phyloP scores from a whole-genome alignment of 805 yeast genomes.

The Pichia nakasei region DNA sequence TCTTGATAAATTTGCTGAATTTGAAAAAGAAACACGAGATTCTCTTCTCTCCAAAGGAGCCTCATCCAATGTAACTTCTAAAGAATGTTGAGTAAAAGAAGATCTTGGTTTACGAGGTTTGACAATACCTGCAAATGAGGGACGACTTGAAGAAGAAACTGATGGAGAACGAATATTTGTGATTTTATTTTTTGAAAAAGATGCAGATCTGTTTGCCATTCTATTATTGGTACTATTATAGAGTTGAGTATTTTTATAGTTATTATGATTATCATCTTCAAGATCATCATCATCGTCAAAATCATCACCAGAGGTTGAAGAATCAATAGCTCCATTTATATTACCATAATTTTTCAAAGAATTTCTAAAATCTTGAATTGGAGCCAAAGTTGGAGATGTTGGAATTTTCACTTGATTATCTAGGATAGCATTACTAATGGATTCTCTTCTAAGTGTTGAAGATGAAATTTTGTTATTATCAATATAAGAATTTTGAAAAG shows the following conservation, averaged over 20 bases:
- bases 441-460: slow-evolving; percentile 34
- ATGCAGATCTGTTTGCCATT: neutral
- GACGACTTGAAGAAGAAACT: slow-evolving; percentile 18
- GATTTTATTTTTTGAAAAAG: slow-evolving; percentile 3
- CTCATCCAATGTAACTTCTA: slow-evolving; percentile 27
- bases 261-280: slow-evolving; percentile 1
- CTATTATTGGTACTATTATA: neutral
- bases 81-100: slow-evolving; percentile 25
- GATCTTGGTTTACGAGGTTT: slow-evolving; percentile 28
- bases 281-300: slow-evolving; percentile 24
- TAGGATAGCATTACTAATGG: slow-evolving; percentile 38
- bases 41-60: slow-evolving; percentile 24
- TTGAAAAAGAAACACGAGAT: slow-evolving; percentile 29
- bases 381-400: slow-evolving; percentile 25
- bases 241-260: neutral
- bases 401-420: slow-evolving; percentile 40
- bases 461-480: neutral
- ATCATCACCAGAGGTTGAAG: slow-evolving; percentile 32
- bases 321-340: slow-evolving; percentile 32
- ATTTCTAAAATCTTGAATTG: slow-evolving; percentile 24
- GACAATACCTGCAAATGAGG: slow-evolving; percentile 27
- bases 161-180: slow-evolving; percentile 17
- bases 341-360: slow-evolving; percentile 24
- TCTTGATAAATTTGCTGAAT: slow-evolving; percentile 26
- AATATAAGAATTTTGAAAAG: neutral